Evolutionary conservation across 805 yeast genomes (phyloP).

Genomic region (Myxozyma monticola): DNA sequence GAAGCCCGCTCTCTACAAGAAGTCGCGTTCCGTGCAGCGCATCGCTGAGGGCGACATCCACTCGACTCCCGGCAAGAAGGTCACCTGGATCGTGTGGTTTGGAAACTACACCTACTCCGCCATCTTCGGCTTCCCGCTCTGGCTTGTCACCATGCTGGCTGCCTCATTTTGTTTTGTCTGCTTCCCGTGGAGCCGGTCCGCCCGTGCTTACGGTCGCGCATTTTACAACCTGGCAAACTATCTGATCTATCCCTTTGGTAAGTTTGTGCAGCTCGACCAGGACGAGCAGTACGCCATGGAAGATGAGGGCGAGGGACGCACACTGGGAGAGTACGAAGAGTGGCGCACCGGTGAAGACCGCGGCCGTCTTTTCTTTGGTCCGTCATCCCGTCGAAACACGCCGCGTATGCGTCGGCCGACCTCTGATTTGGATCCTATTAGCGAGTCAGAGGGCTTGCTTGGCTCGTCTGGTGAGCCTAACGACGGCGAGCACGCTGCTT

Average conservation of each 20-base stretch:
- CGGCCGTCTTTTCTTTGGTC: conserved; percentile 78
- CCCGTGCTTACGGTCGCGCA: conserved; percentile 62
- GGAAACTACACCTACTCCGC: conserved; percentile 74
- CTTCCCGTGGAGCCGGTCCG: conserved; percentile 48
- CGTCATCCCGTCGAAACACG: conserved; percentile 37
- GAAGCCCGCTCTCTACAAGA: conserved; percentile 97
- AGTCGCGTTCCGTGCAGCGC: conserved; percentile 83
- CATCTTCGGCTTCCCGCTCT: conserved; percentile 68
- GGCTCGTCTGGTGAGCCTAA: conserved; percentile 25
- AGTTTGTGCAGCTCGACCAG: conserved; percentile 71
- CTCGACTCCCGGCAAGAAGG: conserved; percentile 57
- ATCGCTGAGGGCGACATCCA: conserved; percentile 94
- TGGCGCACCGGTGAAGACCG: conserved; percentile 81
- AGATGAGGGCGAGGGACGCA: conserved; percentile 85
- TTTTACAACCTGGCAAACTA: conserved; percentile 67
- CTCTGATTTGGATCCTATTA: conserved; percentile 20
- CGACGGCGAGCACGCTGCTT: conserved; percentile 9
- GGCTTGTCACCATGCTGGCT: conserved; percentile 49
- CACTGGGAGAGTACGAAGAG: conserved; percentile 62
- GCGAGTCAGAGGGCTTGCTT: conserved; percentile 21
- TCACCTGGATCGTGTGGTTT: conserved; percentile 61
- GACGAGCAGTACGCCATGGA: conserved; percentile 82
- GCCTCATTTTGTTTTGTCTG: conserved; percentile 18
- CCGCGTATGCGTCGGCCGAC: conserved; percentile 6
- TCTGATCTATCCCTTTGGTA: conserved; percentile 84